phyloP scores from a whole-genome alignment of 1,284 basidiomycete species.

The Kwoniella shivajii region DNA sequence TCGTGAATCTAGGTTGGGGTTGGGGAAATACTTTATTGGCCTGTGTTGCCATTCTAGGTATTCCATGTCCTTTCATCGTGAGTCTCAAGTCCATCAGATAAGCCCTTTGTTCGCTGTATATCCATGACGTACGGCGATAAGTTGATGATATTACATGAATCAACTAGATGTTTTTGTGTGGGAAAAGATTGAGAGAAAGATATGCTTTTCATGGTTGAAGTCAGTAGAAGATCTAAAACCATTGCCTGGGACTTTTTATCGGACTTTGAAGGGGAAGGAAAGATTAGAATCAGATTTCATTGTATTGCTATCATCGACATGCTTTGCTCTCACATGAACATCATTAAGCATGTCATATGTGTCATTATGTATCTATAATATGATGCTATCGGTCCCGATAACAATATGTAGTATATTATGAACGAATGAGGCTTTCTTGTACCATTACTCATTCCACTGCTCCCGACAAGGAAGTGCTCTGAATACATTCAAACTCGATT shows the following conservation, averaged over 20 bases:
- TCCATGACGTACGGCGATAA: background rate
- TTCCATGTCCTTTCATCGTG: constrained; percentile 54
- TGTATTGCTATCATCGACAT: too few species aligned
- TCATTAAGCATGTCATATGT: too few species aligned
- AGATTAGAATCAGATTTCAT: too few species aligned
- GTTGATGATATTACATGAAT: background rate
- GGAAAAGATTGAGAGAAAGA: constrained; percentile 48
- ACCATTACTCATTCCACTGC: background rate
- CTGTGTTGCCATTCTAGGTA: constrained; percentile 46
- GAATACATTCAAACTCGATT: background rate
- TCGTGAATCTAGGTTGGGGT: constrained; percentile 55
- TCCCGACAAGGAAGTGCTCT: background rate
- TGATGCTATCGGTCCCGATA: too few species aligned
- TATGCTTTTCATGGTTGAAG: constrained; percentile 44
- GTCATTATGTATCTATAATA: too few species aligned
- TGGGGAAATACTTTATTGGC: constrained; percentile 55
- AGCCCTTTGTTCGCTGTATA: background rate
- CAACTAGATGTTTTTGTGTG: constrained; percentile 51
- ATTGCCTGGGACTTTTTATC: too few species aligned
- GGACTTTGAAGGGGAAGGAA: too few species aligned
- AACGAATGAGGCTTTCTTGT: background rate
- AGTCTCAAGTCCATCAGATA: constrained; percentile 21
- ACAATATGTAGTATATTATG: background rate
- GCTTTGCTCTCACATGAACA: too few species aligned
- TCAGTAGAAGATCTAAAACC: background rate